These are phyloP conservation scores for Lodderomyces margitis DNA, from an alignment of 1,139 yeast species.

Conservation along the genomic window DNA sequence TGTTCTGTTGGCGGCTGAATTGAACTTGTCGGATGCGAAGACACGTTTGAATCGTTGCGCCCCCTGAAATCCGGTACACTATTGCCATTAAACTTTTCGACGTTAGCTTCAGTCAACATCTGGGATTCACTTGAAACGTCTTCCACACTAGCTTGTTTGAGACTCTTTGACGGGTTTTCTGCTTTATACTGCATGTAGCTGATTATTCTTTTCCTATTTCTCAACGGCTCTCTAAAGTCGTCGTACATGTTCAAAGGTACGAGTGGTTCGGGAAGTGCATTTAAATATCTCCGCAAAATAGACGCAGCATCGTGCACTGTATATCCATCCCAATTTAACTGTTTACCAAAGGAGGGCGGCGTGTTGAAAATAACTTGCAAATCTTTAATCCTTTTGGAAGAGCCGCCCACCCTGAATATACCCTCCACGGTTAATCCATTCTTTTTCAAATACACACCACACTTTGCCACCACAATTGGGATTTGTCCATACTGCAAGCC, in stretches of 20 bases:
- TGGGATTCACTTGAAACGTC: slow-evolving; percentile 21
- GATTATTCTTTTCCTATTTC: slow-evolving; percentile 56
- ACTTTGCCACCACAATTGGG: slow-evolving; percentile 91
- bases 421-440: slow-evolving; percentile 83
- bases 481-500: slow-evolving; percentile 66
- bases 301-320: slow-evolving; percentile 99
- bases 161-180: slow-evolving; percentile 33
- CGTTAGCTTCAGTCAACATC: slow-evolving; percentile 33
- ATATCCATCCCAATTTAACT: slow-evolving; percentile 86
- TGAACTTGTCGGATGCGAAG: background rate
- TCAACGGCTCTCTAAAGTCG: slow-evolving; percentile 73
- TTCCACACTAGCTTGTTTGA: slow-evolving; percentile 15
- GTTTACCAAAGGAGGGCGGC: slow-evolving; percentile 88
- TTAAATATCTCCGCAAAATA: slow-evolving; percentile 76
- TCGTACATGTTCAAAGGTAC: slow-evolving; percentile 80
- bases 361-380: slow-evolving; percentile 78
- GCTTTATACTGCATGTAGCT: slow-evolving; percentile 61
- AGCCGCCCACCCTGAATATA: slow-evolving; percentile 90
- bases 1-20: slow-evolving; percentile 3
- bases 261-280: slow-evolving; percentile 88
- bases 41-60: background rate
- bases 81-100: slow-evolving; percentile 22
- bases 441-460: slow-evolving; percentile 81
- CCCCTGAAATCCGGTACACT: slow-evolving; percentile 4
- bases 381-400: slow-evolving; percentile 83